A percentile compares a stretch with the other conserved stretches of the same genome.
phyloP scores from a whole-genome alignment of 2,329 filamentous ascomycete genomes.

The Bisporella sp. region DNA sequence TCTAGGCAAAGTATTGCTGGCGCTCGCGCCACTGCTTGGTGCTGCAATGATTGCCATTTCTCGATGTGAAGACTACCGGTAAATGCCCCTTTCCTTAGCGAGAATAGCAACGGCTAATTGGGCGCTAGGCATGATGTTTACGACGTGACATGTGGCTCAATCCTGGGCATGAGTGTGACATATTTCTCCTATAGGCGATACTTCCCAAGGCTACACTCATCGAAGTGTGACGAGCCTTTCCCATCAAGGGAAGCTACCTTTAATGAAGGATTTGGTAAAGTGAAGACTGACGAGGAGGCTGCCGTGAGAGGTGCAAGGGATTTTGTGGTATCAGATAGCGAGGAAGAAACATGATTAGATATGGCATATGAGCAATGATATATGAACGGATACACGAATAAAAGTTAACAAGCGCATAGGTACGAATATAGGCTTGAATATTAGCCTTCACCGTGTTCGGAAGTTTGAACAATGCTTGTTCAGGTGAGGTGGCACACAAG shows the following conservation, averaged over 20 bases:
- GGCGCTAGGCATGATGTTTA: constrained; percentile 53
- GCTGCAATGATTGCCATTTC: constrained; percentile 64
- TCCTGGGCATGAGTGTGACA: constrained; percentile 52
- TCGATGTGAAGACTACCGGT: constrained; percentile 60
- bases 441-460: no score
- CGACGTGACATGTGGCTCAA: constrained; percentile 56
- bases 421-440: no score
- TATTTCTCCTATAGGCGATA: constrained; percentile 62
- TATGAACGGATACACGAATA: no score
- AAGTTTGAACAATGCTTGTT: no score
- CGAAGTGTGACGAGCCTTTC: constrained; percentile 50
- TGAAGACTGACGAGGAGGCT: constrained; percentile 26
- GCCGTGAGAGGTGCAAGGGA: constrained; percentile 11
- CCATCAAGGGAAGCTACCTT: constrained; percentile 29
- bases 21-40: constrained; percentile 51
- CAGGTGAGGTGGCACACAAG: no score
- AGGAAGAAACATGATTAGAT: constrained; percentile 5
- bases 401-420: no score
- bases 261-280: constrained; percentile 25
- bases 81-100: background rate
- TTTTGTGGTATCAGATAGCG: constrained; percentile 18
- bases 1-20: constrained; percentile 48
- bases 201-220: constrained; percentile 48
- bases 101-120: background rate
- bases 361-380: background rate